These are phyloP conservation scores for Melastoma candidum DNA, from an alignment of 441 rosid species.

Conservation along the genomic window DNA sequence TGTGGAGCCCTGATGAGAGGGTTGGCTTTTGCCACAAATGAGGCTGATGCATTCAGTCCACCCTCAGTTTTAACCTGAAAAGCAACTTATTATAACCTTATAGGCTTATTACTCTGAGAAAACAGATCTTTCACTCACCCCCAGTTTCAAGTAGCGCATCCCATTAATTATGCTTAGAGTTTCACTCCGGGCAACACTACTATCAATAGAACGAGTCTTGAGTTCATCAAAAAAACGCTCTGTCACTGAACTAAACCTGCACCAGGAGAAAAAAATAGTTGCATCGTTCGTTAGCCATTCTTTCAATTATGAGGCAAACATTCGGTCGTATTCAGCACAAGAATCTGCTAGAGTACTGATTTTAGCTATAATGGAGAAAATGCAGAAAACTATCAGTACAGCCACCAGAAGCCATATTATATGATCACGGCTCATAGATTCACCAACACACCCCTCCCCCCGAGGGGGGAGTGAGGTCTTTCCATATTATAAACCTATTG, in stretches of 20 bases:
- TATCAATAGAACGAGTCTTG: conserved; percentile 81
- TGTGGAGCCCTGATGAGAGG: conserved; percentile 90
- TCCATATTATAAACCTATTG: too few relatives aligned
- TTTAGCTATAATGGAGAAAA: too few relatives aligned
- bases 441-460: too few relatives aligned
- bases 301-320: conserved; percentile 8
- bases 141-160: conserved; percentile 97
- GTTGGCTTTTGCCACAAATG: conserved; percentile 95
- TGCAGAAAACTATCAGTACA: too few relatives aligned
- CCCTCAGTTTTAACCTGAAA: conserved; percentile 94
- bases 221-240: conserved; percentile 94
- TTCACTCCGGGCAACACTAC: conserved; percentile 84
- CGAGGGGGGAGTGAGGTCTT: too few relatives aligned
- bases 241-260: conserved; percentile 96
- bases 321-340: not conserved
- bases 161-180: conserved; percentile 94
- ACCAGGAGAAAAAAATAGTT: conserved; percentile 13
- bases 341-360: too few relatives aligned
- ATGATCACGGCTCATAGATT: too few relatives aligned
- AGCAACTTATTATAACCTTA: conserved; percentile 24
- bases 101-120: conserved; percentile 7
- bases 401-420: too few relatives aligned
- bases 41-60: conserved; percentile 97
- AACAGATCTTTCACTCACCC: conserved; percentile 46
- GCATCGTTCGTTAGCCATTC: conserved; percentile 1